Base-by-base conservation (phyloP, 192 early-diverging fungal species). In the Coemansia pectinata region DNA sequence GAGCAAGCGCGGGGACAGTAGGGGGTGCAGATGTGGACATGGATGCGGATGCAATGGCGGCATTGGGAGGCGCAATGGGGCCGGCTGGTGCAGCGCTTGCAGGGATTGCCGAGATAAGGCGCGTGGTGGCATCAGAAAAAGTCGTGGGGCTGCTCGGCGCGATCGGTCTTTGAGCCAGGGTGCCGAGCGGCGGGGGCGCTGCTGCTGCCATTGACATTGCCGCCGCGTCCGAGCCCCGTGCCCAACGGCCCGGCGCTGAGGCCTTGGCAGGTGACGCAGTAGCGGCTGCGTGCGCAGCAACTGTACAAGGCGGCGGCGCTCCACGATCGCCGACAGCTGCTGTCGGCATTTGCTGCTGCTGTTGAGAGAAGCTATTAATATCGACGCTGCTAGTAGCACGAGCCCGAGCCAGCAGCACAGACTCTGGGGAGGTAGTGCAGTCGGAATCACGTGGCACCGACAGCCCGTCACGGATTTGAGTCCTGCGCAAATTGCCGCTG, bases 401-500 rank as follows among this genome's bases (percentile, higher is more conserved):
- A 55, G 52, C 52, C 52, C 52, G 48, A 12, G 48, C 48, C 48
- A 52, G 21, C 21, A 21, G 52, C 52, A 29, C 23, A 29, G 52
- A 55, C 52, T 55, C 52, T 55, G 50, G 50, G 50, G 50, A 25
- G 23, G 50, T 25, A 25, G 52, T 27, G 25, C 52, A 29, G n/a
- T 29, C 52, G 23, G 52, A 27, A 15, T 55, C 52, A 55, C 52
- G 52, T 55, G 52, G 52, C 52, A 29, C 34, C 61, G 48, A 9
- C 44, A 31, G 68, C 33, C 52, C 52, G 25, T 55, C 52, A 9
- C 23, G 12, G 50, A 10, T 4, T 27, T 69, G 67, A 19, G 67
- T 33, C 57, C 21, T 69, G 67, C 68, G 36, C 68, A 70, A 50
- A 70, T 70, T 70, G 68, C 48, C 48, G 48, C 27, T 27, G 27